Evolutionary conservation across 129 eudicot species (phyloP).

Genomic region (Cynara cardunculus): DNA sequence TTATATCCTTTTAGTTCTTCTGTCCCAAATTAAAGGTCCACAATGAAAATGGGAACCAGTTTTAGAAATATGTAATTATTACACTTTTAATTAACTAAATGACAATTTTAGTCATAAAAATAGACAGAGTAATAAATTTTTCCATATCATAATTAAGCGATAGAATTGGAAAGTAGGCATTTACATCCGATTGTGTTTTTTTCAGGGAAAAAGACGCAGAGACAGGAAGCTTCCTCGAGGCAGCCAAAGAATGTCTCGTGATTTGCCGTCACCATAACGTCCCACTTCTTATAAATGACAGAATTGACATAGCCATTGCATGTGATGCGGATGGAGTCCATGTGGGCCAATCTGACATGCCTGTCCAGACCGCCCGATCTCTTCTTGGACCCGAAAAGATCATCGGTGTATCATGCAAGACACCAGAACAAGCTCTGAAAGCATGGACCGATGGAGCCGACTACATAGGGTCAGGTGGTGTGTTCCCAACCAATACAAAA

Average conservation of each 20-base stretch:
- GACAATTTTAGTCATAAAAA: background rate
- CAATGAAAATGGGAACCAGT: no score
- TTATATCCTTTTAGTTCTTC: no score
- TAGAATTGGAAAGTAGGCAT: background rate
- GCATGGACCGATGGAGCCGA: conserved; percentile 85
- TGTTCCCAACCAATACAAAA: conserved; percentile 84
- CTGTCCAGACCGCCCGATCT: conserved; percentile 50
- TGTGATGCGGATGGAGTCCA: conserved; percentile 93
- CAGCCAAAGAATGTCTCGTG: conserved; percentile 68
- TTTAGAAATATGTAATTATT: no score
- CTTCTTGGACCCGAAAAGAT: conserved; percentile 87
- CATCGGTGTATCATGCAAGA: conserved; percentile 89
- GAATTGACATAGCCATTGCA: conserved; percentile 78
- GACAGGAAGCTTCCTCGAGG: conserved; percentile 64
- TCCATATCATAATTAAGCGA: background rate
- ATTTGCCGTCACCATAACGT: conserved; percentile 54
- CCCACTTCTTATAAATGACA: conserved; percentile 75
- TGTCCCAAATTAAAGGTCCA: no score
- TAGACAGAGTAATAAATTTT: background rate
- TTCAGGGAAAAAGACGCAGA: conserved; percentile 81
- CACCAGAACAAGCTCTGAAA: conserved; percentile 67
- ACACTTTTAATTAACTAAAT: no score
- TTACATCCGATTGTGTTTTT: background rate
- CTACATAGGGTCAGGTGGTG: conserved; percentile 93
- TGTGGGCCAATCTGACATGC: conserved; percentile 95